Conservation (phyloP, 129 eudicot species). For the Rutidosis leptorrhynchoides region DNA sequence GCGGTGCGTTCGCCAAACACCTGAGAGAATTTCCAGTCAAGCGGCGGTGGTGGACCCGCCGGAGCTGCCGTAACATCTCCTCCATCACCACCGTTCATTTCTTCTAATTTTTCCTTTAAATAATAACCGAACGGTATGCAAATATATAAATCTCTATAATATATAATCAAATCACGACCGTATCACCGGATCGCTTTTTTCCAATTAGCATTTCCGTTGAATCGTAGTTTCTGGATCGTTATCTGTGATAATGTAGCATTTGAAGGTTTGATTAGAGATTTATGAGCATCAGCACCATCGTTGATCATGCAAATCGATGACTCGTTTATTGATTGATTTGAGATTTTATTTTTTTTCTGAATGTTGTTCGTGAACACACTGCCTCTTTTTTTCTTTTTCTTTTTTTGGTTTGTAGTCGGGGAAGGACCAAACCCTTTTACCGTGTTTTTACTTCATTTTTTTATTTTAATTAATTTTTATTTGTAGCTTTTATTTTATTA, state of each 20-base stretch:
- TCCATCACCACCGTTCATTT: slow-evolving; percentile 65
- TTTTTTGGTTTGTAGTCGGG: slow-evolving; percentile 19
- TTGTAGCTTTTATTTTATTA: no score
- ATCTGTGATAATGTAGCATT: slow-evolving; percentile 29
- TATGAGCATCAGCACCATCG: slow-evolving; percentile 4
- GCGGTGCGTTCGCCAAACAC: slow-evolving; percentile 69
- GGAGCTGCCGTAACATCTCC: slow-evolving; percentile 58
- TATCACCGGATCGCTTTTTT: slow-evolving; percentile 30
- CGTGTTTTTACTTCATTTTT: background rate
- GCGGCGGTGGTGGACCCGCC: slow-evolving; percentile 67
- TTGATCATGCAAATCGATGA: slow-evolving; percentile 21
- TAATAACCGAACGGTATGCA: slow-evolving; percentile 10
- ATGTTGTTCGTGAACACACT: slow-evolving; percentile 30
- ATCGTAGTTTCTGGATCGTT: slow-evolving; percentile 28
- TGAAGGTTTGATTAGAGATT: slow-evolving; percentile 17
- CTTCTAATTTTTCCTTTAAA: background rate
- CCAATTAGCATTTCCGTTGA: slow-evolving; percentile 25
- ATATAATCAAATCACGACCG: slow-evolving; percentile 28
- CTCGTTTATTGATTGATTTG: slow-evolving; percentile 15
- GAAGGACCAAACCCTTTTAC: slow-evolving; percentile 33
- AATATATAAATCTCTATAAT: slow-evolving; percentile 1
- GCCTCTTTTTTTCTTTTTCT: no score
- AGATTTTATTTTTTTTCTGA: background rate
- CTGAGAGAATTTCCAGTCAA: slow-evolving; percentile 86
- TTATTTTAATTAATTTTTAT: no score